Evolutionary conservation across 73 alveolate genomes (phyloP), one percentile per base, ranked within the genome.

Genomic region (Breviolum minutum): DNA sequence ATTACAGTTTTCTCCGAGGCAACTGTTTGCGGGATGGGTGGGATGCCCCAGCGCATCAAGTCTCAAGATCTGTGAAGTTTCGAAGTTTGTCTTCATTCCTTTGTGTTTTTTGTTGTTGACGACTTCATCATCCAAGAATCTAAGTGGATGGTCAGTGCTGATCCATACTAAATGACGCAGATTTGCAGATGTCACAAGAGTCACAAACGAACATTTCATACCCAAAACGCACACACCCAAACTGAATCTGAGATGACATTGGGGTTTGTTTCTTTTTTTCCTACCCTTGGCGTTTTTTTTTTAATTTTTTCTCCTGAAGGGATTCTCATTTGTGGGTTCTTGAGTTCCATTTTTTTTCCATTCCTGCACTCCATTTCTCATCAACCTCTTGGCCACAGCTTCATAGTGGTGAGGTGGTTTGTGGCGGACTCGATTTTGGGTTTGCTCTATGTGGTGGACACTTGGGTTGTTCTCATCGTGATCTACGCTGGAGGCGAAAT

Each of bases 401-500:
- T 6, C 54, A 60, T 9, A 61, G 0, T 11, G 32, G 86, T 40
- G 60, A 90, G 97, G 87, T 90, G 97, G 97, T 90, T 90, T 63
- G 62, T 70, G 64, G 11, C 60, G 22, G 97, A 90, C 76, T 27
- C 48, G 87, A 9, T 90, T 29, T 76, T 90, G 24, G 11, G 48
- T 61, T 5, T 90, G 74, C 87, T 90, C 76, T 92, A 92, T 62
- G 90, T 81, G 81, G 20, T 73, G 27, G 98, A 92, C 98, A 92
- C 98, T 13, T 92, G 98, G 98, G 30, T 92, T 24, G 91, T 92
- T 27, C 82, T 81, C 30, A 73, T 92, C 68, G 82, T 92, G 54
- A 80, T 92, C 80, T 54, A 71, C 19, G 87, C 81, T 7, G 68
- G 27, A 76, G 98, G 96, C 62, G 61, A 19, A 73, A 19, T 73